A percentile compares a stretch with the other conserved stretches of the same genome.
These are phyloP conservation scores for Starmerella floris DNA, from an alignment of 805 yeast species.

Conservation along the genomic window DNA sequence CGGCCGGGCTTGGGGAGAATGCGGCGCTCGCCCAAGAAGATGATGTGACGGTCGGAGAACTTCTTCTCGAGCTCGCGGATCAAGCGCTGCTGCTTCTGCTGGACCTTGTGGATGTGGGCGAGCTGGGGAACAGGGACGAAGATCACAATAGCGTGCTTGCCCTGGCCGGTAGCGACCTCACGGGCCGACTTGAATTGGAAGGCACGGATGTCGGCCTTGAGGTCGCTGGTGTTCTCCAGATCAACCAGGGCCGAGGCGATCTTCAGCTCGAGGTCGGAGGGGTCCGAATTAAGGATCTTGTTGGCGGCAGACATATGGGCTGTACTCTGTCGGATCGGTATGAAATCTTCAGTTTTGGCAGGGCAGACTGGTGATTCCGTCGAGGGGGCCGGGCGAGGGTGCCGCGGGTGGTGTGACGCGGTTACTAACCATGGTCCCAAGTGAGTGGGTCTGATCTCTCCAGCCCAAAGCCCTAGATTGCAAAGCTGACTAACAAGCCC, in stretches of 20 bases:
- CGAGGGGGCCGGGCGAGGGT: neutral
- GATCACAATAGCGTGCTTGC: slow-evolving; percentile 96
- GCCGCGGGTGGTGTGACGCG: neutral
- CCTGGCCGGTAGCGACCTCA: slow-evolving; percentile 96
- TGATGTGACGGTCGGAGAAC: slow-evolving; percentile 99
- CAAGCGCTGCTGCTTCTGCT: slow-evolving; percentile 82
- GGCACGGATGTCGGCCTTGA: slow-evolving; percentile 96
- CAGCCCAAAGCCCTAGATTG: slow-evolving; percentile 5
- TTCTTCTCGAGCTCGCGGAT: slow-evolving; percentile 99
- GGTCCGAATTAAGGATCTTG: slow-evolving; percentile 87
- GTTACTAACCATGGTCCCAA: neutral
- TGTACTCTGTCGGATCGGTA: slow-evolving; percentile 13
- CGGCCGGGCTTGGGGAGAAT: slow-evolving; percentile 98
- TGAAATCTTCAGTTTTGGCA: slow-evolving; percentile 13
- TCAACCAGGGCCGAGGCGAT: slow-evolving; percentile 97
- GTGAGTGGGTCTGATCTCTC: neutral
- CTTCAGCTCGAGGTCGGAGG: slow-evolving; percentile 98
- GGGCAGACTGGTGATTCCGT: slow-evolving; percentile 1
- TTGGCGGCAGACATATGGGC: slow-evolving; percentile 84
- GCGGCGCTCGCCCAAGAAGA: slow-evolving; percentile 98
- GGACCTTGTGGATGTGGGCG: slow-evolving; percentile 86
- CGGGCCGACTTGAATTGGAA: slow-evolving; percentile 97
- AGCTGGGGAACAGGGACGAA: slow-evolving; percentile 96
- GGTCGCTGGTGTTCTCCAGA: slow-evolving; percentile 84
- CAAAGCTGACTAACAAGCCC: no score